Base-by-base conservation (phyloP, 495 filamentous ascomycete species). In the Penicillium canescens region DNA sequence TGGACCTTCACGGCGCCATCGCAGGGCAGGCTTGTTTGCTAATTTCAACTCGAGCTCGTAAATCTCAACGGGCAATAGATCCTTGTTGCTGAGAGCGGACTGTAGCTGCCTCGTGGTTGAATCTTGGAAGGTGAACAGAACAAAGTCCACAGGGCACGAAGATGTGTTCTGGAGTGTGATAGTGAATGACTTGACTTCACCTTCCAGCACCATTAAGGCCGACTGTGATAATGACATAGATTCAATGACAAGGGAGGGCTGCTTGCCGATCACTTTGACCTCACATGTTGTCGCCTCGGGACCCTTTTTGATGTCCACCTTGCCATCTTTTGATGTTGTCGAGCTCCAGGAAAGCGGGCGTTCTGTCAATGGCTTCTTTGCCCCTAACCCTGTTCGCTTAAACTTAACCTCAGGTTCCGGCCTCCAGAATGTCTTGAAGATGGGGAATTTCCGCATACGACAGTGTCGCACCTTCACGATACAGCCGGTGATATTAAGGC, bases 181-280 rank as follows among this genome's bases (percentile, higher is more conserved):
- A 2, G 79, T 85, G 56, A 98, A 96, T 1, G 74, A 74, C 57
- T 83, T 84, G 13, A 80, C 79, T 68, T 98, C 92, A 12, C 92
- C 92, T 70, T 96, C 92, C 12, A 96, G 77, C 48, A 96, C 78
- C 91, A 96, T 96, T 42, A 96, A 74, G 28, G 93, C 91, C 13
- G 88, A 88, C 63, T 96, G 92, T 0, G 88, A 84, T 8, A 96
- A 79, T 21, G 89, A 89, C 35, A 85, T 85, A 4, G 86, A 87
- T 52, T 89, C 86, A 11, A 96, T 78, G 1, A 85, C 71, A 9
- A 96, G 70, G 4, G 88, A 72, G 2, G 94, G 94, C 65, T 96
- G 92, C 41, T 80, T 75, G 6, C 81, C 76, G 44, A 96, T 89
- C 37, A 95, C 90, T 24, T 80, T 90, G 40, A 92, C 73, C 21